phyloP scores from a whole-genome alignment of 2,329 filamentous ascomycete genomes.

The Claviceps sp. region DNA sequence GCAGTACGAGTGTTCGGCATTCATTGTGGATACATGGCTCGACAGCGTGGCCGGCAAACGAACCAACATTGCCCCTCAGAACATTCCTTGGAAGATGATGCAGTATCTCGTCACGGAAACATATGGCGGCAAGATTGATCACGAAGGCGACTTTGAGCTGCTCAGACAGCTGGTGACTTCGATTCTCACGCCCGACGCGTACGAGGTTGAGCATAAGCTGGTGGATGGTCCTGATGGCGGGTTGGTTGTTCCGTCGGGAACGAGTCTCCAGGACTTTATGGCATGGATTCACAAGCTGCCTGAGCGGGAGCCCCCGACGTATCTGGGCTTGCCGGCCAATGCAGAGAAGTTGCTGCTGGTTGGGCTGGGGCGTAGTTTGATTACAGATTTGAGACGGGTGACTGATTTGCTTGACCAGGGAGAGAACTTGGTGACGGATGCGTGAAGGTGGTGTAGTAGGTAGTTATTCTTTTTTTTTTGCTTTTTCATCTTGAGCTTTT shows the following conservation, averaged over 20 bases:
- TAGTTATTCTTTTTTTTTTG: too few species aligned
- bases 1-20: constrained; percentile 91
- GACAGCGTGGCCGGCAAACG: constrained; percentile 70
- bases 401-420: constrained; percentile 85
- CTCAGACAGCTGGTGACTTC: constrained; percentile 60
- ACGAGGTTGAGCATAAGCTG: constrained; percentile 83
- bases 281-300: constrained; percentile 84
- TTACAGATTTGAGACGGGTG: constrained; percentile 72
- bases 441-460: constrained; percentile 7
- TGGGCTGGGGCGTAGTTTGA: constrained; percentile 72
- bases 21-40: constrained; percentile 92
- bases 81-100: constrained; percentile 95
- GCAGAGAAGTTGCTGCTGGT: constrained; percentile 91
- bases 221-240: constrained; percentile 53
- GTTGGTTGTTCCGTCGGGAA: constrained; percentile 66
- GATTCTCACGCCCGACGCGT: constrained; percentile 76
- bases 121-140: constrained; percentile 95
- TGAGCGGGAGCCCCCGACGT: constrained; percentile 91
- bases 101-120: constrained; percentile 83
- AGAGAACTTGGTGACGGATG: constrained; percentile 72
- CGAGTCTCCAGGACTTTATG: constrained; percentile 73
- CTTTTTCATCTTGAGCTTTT: too few species aligned
- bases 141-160: constrained; percentile 68
- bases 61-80: constrained; percentile 84
- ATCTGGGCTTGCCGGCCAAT: constrained; percentile 84